phyloP scores from a whole-genome alignment of 257 asterid species.

The Penstemon newberryi region DNA sequence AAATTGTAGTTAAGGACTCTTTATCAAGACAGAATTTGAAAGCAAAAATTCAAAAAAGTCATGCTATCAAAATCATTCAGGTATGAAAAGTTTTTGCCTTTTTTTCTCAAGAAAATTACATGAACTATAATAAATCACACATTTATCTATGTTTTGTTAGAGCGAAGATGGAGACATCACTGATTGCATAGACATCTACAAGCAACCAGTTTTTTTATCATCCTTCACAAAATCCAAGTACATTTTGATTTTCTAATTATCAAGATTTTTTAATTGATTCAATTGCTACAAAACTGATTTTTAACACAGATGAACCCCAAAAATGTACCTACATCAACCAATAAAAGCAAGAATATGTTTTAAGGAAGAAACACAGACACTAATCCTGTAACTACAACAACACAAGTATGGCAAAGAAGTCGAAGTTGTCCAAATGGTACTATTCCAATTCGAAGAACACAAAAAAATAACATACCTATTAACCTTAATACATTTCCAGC shows the following conservation, averaged over 20 bases:
- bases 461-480: slow-evolving; percentile 1
- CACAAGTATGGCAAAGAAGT: slow-evolving; percentile 61
- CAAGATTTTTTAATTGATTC: neutral
- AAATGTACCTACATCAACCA: slow-evolving; percentile 2
- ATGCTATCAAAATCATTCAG: slow-evolving; percentile 42
- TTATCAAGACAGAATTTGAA: slow-evolving; percentile 19
- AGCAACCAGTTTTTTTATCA: slow-evolving; percentile 70
- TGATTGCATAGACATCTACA: slow-evolving; percentile 60
- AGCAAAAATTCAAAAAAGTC: slow-evolving; percentile 16
- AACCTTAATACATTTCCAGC: too few relatives aligned
- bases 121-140: neutral
- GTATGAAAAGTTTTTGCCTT: slow-evolving; percentile 19
- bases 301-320: slow-evolving; percentile 51
- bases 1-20: slow-evolving; percentile 21
- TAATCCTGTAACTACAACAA: slow-evolving; percentile 1
- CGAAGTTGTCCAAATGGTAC: slow-evolving; percentile 77
- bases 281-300: neutral
- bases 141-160: slow-evolving; percentile 28
- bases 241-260: neutral
- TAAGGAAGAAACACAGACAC: slow-evolving; percentile 5
- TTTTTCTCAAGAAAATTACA: neutral
- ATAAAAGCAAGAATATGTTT: neutral
- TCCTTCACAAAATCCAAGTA: slow-evolving; percentile 67
- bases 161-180: slow-evolving; percentile 80
- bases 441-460: slow-evolving; percentile 51